Conservation (phyloP, 2,329 filamentous ascomycete species). For the Ophiocordyceps camponoti-saundersi region DNA sequence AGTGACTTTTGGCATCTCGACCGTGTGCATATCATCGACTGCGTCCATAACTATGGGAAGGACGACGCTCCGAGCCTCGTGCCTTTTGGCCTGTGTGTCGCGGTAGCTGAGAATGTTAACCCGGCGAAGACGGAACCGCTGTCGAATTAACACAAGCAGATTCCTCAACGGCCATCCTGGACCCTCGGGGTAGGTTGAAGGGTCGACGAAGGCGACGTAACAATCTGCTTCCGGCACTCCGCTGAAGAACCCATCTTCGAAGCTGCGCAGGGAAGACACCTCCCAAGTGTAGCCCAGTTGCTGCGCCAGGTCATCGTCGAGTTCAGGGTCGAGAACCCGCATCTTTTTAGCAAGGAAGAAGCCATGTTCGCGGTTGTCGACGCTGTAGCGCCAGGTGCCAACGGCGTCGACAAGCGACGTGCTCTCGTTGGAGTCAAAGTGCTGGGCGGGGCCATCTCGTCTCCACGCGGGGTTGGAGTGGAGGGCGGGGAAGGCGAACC, state of each 20-base stretch:
- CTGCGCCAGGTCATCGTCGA: conserved; percentile 27
- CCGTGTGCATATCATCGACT: conserved; percentile 22
- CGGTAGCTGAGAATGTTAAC: conserved; percentile 83
- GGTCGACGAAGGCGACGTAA: conserved; percentile 78
- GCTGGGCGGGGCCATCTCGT: conserved; percentile 33
- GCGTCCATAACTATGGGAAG: conserved; percentile 45
- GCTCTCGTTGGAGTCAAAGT: conserved; percentile 52
- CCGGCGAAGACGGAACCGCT: conserved; percentile 60
- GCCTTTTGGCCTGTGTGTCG: conserved; percentile 60
- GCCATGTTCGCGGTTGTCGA: conserved; percentile 72
- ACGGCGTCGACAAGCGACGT: conserved; percentile 65
- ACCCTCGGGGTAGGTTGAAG: conserved; percentile 74
- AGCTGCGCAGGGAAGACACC: conserved; percentile 57
- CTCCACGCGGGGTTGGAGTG: conserved; percentile 80
- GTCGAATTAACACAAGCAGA: conserved; percentile 65
- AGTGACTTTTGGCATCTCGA: conserved; percentile 69
- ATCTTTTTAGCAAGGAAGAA: conserved; percentile 89
- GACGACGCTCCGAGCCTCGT: conserved; percentile 69
- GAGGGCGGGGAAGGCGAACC: conserved; percentile 89
- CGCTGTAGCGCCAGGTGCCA: conserved; percentile 72
- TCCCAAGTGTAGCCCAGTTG: conserved; percentile 56
- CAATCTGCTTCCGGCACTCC: conserved; percentile 53
- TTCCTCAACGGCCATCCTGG: conserved; percentile 92
- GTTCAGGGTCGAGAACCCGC: conserved; percentile 25
- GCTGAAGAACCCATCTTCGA: conserved; percentile 78